phyloP scores from a whole-genome alignment of 495 filamentous ascomycete genomes.

The Jackrogersella multiformis region DNA sequence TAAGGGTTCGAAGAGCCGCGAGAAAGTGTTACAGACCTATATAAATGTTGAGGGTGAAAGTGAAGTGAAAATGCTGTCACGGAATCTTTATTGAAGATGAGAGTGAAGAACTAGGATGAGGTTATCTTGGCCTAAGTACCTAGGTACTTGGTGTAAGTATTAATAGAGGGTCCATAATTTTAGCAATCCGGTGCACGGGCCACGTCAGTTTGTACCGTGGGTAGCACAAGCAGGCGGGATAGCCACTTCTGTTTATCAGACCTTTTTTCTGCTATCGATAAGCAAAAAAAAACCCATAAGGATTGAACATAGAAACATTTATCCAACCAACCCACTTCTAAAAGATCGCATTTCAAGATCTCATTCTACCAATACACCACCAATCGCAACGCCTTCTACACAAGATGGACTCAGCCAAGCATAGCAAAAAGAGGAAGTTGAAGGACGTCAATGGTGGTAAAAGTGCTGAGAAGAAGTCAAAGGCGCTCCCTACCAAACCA shows the following conservation, averaged over 20 bases:
- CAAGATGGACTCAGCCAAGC: conserved; percentile 53
- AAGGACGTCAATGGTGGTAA: conserved; percentile 51
- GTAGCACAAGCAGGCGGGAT: no score
- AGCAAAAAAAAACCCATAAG: conserved; percentile 32
- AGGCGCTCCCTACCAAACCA: conserved; percentile 13
- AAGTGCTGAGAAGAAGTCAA: conserved; percentile 29
- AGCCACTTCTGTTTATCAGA: conserved; percentile 10
- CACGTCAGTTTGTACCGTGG: neutral
- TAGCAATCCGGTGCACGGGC: no score
- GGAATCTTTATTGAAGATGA: no score
- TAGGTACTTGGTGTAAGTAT: no score
- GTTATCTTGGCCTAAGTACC: no score
- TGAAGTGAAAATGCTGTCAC: no score
- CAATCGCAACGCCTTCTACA: conserved; percentile 7
- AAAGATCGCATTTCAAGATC: conserved; percentile 5
- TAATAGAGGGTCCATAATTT: no score
- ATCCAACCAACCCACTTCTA: conserved; percentile 20
- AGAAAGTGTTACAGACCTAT: no score
- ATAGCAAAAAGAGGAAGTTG: conserved; percentile 60
- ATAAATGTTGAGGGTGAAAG: no score
- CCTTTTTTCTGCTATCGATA: conserved; percentile 37
- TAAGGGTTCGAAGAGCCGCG: no score
- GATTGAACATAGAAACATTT: neutral
- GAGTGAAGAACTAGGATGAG: no score
- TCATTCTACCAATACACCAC: conserved; percentile 16